Conservation (phyloP, 148 eudicot genomes). For the Pharnaceum exiguum region DNA sequence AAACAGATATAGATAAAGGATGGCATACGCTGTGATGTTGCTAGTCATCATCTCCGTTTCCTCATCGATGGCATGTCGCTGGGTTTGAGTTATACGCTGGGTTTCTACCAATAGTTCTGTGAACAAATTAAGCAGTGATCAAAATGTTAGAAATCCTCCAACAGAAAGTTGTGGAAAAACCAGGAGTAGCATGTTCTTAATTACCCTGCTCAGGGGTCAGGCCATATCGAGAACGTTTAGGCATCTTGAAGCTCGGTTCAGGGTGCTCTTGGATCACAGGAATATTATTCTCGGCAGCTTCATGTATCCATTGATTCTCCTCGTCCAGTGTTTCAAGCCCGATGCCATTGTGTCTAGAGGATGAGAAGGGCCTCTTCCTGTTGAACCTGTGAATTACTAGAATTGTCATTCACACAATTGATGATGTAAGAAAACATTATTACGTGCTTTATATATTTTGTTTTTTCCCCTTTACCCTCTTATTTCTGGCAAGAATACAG, state of each 20-base stretch:
- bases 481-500: background rate
- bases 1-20: background rate
- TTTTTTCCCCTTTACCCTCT: no score
- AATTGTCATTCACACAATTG: constrained; percentile 1
- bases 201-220: constrained; percentile 65
- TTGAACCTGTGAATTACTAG: constrained; percentile 35
- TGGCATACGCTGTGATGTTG: constrained; percentile 48
- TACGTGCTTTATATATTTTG: no score
- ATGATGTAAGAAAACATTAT: no score
- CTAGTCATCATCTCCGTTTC: constrained; percentile 63
- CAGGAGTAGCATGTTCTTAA: background rate
- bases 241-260: constrained; percentile 47
- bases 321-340: constrained; percentile 72
- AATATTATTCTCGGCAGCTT: constrained; percentile 34
- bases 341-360: constrained; percentile 41
- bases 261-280: constrained; percentile 16
- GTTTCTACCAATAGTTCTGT: constrained; percentile 79
- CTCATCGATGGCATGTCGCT: constrained; percentile 42
- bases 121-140: constrained; percentile 1
- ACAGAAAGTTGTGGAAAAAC: background rate
- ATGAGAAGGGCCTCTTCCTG: constrained; percentile 63
- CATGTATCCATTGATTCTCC: constrained; percentile 43
- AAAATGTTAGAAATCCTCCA: background rate
- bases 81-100: constrained; percentile 79
- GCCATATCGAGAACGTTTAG: constrained; percentile 35